Base-by-base conservation (phyloP, 2,329 filamentous ascomycete species). In the Sporothrix variecibatus region DNA sequence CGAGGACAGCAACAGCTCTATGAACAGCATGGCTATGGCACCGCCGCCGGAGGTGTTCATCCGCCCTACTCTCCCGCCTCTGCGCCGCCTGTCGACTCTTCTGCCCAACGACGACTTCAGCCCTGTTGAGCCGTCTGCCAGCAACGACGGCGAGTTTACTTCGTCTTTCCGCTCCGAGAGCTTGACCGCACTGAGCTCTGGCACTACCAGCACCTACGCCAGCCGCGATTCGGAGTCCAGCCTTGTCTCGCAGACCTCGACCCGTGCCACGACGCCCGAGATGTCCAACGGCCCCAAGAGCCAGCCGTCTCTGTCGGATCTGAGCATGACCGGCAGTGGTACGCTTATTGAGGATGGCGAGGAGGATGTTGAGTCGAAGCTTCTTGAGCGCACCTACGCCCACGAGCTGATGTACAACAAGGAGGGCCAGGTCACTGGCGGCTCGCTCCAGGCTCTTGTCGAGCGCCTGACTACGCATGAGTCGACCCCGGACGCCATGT, bases 361-460 rank as follows among this genome's bases (percentile, higher is more conserved):
- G 86, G 91, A 94, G 49, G 94, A 97, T 68, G 90, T 92, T 0
- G 95, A 97, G 81, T 92, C 89, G 4, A 92, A 92, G 79, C 85
- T 98, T n/a, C 85, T 97, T n/a, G 93, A 95, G 80, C 97, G 93
- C 83, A 97, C 95, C 0, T 98, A 90, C 79, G 94, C 94, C 0
- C 93, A 98, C 79, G 95, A 99, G 80, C 87, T 99, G 67, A 91
- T 97, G 79, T 92, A 93, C 81, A 98, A 97, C 84, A 97, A 97
- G 81, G 95, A 98, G 78, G 95, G 95, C 1, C 93, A 97, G 76
- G 92, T 99, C n/a, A 93, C 93, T 58, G 96, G 96, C 65, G 96
- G 96, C 17, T 97, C 94, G 2, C 87, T 99, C 15, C 90, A 93
- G 5, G 96, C 96, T 1, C 85, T 99, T 38, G 92, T 99, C n/a